Evolutionary conservation across 306 rosid genomes (phyloP), one percentile per base, ranked within the genome.

Genomic region (Dalbergia oliveri): DNA sequence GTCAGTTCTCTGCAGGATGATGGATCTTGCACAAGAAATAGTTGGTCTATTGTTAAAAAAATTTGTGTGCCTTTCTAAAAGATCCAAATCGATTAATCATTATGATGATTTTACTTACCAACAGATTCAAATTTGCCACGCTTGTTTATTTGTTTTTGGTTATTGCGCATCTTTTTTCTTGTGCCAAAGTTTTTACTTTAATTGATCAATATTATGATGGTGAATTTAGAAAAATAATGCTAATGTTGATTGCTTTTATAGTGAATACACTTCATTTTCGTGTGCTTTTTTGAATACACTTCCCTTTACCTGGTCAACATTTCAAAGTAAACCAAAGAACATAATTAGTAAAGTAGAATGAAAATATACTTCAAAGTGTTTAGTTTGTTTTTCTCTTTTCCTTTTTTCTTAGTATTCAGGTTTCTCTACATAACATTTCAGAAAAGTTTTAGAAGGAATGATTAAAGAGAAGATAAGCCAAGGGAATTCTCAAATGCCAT

Each of bases 301-400:
- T 88, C 98, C 86, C 87, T 95, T 95, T 81, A 95, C 99, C 99
- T 93, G 74, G 62, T 70, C 62, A 81, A 35, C n/a, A 62, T 68
- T 72, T 75, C 81, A 85, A 54, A 76, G 57, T n/a, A 72, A 65
- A 72, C 47, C 74, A 39, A 34, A 79, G 58, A 73, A 50, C 19
- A 66, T 15, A 57, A 75, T 70, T 47, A 63, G 84, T 44, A 75
- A 34, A 53, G 81, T 50, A 71, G 73, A 47, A 15, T 4, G 18
- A 75, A 54, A 73, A 74, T 53, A 61, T 53, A 21, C 53, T 51
- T 76, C 76, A 73, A n/a, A 14, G 15, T 34, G 54, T 76, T 51
- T 18, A 35, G 13, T 56, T 67, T 26, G 31, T 4, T 16, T 49
- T 63, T 34, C 37, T 50, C 63, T 16, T 49, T 13, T 14, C 8